Evolutionary conservation across 1,284 basidiomycete genomes (phyloP), one percentile per base, ranked within the genome.

Genomic region (Ustilago vetiveriae): DNA sequence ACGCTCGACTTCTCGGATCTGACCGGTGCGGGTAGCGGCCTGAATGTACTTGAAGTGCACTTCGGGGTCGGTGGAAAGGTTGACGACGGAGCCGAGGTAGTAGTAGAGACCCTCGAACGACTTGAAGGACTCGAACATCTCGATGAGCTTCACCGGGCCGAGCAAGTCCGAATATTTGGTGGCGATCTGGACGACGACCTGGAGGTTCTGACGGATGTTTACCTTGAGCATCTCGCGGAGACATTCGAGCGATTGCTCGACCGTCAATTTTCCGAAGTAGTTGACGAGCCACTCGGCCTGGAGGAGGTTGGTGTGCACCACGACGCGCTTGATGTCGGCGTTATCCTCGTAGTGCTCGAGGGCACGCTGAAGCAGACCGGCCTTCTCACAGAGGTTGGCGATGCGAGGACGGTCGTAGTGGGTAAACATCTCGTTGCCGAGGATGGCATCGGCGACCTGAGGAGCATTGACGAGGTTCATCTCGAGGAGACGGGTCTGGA

Each of bases 1-100:
- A 58, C 96, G 92, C 85, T 99, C 96, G 64, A 99, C 96, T 83
- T 99, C 96, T 60, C 96, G 90, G 79, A 98, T 94, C 83, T 98
- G 96, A 39, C 95, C 95, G 19, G 96, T 99, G 38, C 96, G 90
- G 2, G 94, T 97, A 10, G 96, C 96, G 29, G 96, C 96, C 82
- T 98, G 96, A 79, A 99, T 98, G 85, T 98, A 98, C 87, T 99
- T 98, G 89, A 98, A 98, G 86, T 98, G 92, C 3, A 99, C 96
- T 83, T 99, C 96, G 16, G 92, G 87, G 83, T 99, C 96, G 82
- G 92, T 88, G 82, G 90, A 92, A 68, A 98, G 87, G 85, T 98
- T 99, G 82, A 99, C 96, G 72, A 99, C 88, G 7, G 95, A 97
- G 41, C 96, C 93, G 59, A 95, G 88, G 83, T 94, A 94, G 85